A percentile compares a stretch with the other conserved stretches of the same genome.
These are phyloP conservation scores for Trichoderma aggressivum DNA, from an alignment of 2,329 filamentous ascomycete species.

Conservation along the genomic window DNA sequence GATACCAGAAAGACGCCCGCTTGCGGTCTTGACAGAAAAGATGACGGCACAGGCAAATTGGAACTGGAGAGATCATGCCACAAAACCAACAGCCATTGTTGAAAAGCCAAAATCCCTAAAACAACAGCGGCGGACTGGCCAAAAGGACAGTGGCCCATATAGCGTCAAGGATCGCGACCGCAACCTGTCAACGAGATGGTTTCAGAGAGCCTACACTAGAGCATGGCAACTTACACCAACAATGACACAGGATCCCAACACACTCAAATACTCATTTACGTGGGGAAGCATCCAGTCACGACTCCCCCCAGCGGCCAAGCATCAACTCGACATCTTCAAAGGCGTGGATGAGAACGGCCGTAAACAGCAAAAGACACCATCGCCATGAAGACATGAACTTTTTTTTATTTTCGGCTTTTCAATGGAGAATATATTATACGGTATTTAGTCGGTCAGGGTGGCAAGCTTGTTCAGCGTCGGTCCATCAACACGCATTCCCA, in stretches of 20 bases:
- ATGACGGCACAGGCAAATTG: slow-evolving; percentile 24
- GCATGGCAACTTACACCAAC: slow-evolving; percentile 46
- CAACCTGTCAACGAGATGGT: slow-evolving; percentile 38
- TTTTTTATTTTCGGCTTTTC: not conserved
- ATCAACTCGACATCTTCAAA: slow-evolving; percentile 47
- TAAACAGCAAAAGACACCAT: slow-evolving; percentile 10
- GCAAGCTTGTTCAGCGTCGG: slow-evolving; percentile 61
- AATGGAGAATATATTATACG: not conserved
- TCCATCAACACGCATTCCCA: slow-evolving; percentile 70
- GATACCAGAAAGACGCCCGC: slow-evolving; percentile 34
- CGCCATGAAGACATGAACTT: slow-evolving; percentile 1
- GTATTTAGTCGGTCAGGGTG: slow-evolving; percentile 33
- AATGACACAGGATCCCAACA: slow-evolving; percentile 36
- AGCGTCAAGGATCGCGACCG: slow-evolving; percentile 32
- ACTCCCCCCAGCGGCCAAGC: slow-evolving; percentile 30
- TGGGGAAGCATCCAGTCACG: slow-evolving; percentile 43
- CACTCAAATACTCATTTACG: slow-evolving; percentile 34
- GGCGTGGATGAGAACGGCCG: slow-evolving; percentile 37
- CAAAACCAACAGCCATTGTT: slow-evolving; percentile 36
- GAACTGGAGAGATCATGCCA: slow-evolving; percentile 45
- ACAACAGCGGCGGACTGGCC: slow-evolving; percentile 34
- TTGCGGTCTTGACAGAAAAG: slow-evolving; percentile 14
- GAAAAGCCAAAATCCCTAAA: slow-evolving; percentile 38
- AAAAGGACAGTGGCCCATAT: slow-evolving; percentile 38
- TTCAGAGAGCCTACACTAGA: slow-evolving; percentile 46